A percentile compares a stretch with the other conserved stretches of the same genome.
Conservation (phyloP, 1,284 basidiomycete species). For the Cryptococcus sp. region DNA sequence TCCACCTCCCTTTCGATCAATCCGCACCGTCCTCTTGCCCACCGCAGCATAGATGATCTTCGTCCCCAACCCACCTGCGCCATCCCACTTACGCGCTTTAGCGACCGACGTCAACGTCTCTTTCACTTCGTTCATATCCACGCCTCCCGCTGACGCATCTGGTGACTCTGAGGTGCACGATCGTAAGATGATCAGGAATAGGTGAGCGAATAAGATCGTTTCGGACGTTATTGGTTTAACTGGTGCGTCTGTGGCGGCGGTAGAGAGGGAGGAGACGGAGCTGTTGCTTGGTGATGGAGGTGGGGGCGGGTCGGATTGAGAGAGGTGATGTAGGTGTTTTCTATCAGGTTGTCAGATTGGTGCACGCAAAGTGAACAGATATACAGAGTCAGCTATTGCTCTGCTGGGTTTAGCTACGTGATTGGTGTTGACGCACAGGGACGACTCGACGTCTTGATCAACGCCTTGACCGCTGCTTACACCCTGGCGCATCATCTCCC, state of each 20-base stretch:
- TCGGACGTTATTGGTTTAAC: slow-evolving; percentile 36
- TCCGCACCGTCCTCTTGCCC: slow-evolving; percentile 36
- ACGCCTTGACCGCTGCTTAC: slow-evolving; percentile 17
- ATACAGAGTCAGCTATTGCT: not conserved
- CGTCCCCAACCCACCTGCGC: slow-evolving; percentile 25
- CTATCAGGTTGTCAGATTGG: slow-evolving; percentile 15
- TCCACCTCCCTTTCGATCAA: slow-evolving; percentile 40
- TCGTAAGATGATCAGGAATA: slow-evolving; percentile 38
- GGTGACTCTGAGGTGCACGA: slow-evolving; percentile 4
- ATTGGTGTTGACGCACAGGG: slow-evolving; percentile 29
- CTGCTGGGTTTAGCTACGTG: not conserved
- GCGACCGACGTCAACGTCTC: slow-evolving; percentile 31
- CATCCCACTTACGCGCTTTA: slow-evolving; percentile 37
- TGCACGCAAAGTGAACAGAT: not conserved
- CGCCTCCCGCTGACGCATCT: not conserved
- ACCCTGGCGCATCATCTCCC: slow-evolving; percentile 40
- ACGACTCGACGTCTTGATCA: slow-evolving; percentile 19
- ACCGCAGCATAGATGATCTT: slow-evolving; percentile 43
- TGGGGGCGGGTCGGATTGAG: slow-evolving; percentile 32
- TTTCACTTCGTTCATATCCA: slow-evolving; percentile 37
- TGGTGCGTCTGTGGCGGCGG: not conserved
- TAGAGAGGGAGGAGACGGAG: slow-evolving; percentile 25
- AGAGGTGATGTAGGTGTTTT: slow-evolving; percentile 33
- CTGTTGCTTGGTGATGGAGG: slow-evolving; percentile 39
- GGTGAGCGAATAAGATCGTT: slow-evolving; percentile 40